Percentiles rank a stretch among this genome's conserved stretches.
phyloP scores from a whole-genome alignment of 306 rosid species.

The Clitoria ternatea region DNA sequence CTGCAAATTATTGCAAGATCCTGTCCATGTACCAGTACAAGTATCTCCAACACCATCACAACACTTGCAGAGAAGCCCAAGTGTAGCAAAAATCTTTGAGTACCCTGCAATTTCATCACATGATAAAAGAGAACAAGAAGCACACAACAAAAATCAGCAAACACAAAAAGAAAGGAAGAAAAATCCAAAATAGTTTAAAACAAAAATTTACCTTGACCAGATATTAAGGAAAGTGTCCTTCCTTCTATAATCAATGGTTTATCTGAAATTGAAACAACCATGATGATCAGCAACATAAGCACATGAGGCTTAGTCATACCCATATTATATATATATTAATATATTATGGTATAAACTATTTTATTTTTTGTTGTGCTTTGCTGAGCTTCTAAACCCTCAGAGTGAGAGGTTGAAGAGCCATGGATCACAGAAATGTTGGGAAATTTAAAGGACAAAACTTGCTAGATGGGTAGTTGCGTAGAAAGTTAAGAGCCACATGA shows the following conservation, averaged over 20 bases:
- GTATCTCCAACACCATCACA: constrained; percentile 46
- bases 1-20: constrained; percentile 43
- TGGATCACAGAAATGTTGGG: background rate
- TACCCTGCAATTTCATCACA: constrained; percentile 19
- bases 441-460: background rate
- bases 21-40: constrained; percentile 40
- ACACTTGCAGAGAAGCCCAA: constrained; percentile 59
- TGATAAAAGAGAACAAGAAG: background rate
- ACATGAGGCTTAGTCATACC: constrained; percentile 15
- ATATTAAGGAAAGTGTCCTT: constrained; percentile 33
- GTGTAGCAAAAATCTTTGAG: constrained; percentile 30
- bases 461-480: constrained; percentile 1
- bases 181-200: background rate
- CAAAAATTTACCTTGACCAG: constrained; percentile 34
- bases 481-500: constrained; percentile 34
- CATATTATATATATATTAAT: constrained; percentile 24
- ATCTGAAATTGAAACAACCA: constrained; percentile 20
- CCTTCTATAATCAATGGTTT: constrained; percentile 26
- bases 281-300: constrained; percentile 18
- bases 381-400: constrained; percentile 30
- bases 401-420: constrained; percentile 14
- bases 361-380: background rate
- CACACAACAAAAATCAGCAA: background rate
- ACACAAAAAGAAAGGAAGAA: background rate
- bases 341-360: background rate